Percentiles rank a stretch among this genome's conserved stretches.
phyloP scores from a whole-genome alignment of 2,329 filamentous ascomycete species.

The Xylariaceae sp. region DNA sequence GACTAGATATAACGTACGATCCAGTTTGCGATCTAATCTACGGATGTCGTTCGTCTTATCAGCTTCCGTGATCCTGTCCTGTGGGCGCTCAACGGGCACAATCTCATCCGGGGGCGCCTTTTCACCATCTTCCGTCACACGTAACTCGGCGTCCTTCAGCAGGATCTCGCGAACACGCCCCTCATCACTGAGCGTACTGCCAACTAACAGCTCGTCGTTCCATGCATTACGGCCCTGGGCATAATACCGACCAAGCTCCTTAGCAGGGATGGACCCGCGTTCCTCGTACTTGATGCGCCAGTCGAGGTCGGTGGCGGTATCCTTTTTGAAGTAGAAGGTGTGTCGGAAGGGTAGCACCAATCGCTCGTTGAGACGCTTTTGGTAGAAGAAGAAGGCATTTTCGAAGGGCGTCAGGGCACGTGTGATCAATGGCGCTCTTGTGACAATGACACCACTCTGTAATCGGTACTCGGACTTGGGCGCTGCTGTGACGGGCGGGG shows the following conservation, averaged over 20 bases:
- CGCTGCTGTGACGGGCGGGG: slow-evolving; percentile 28
- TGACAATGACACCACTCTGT: slow-evolving; percentile 70
- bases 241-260: slow-evolving; percentile 81
- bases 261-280: slow-evolving; percentile 65
- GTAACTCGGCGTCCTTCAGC: slow-evolving; percentile 67
- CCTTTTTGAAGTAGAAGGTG: slow-evolving; percentile 91
- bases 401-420: slow-evolving; percentile 82
- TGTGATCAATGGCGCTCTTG: slow-evolving; percentile 82
- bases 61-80: slow-evolving; percentile 68
- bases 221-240: slow-evolving; percentile 65
- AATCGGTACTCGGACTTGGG: slow-evolving; percentile 42
- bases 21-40: slow-evolving; percentile 74
- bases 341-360: slow-evolving; percentile 80
- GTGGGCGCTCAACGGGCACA: slow-evolving; percentile 64
- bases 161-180: slow-evolving; percentile 62
- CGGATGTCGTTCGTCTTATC: slow-evolving; percentile 68
- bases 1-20: slow-evolving; percentile 80
- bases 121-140: slow-evolving; percentile 57
- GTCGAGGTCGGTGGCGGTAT: slow-evolving; percentile 76
- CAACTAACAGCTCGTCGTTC: slow-evolving; percentile 86
- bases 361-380: slow-evolving; percentile 92
- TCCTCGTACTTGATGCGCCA: slow-evolving; percentile 83
- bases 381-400: slow-evolving; percentile 91
- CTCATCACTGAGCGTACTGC: slow-evolving; percentile 60
- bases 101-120: slow-evolving; percentile 53